Base-by-base conservation (phyloP, 371 early-diverging fungal species). In the Cokeromyces recurvatus region DNA sequence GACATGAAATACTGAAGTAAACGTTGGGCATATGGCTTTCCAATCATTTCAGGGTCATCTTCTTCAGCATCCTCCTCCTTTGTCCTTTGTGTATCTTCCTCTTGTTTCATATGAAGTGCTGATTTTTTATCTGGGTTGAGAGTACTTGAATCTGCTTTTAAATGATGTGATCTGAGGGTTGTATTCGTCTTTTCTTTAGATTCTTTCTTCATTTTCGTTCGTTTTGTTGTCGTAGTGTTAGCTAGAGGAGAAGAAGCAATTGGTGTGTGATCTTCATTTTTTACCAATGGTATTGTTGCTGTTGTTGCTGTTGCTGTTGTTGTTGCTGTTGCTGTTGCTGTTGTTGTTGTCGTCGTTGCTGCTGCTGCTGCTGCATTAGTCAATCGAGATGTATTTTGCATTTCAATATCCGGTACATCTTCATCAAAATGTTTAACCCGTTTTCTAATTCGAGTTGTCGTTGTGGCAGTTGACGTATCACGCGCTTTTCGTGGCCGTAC, bases 1-100 rank as follows among this genome's bases (percentile, higher is more conserved):
- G 89, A 86, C 40, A 89, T 69, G 36, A 81, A 81, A 34, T 74
- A 77, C 0, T 68, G 62, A n/a, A 82, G 68, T 3, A 82, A 50
- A 9, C 57, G 62, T 24, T 74, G 62, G 40, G 63, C 71, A 47
- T 66, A 66, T 1, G 68, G 54, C 16, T 57, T 51, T 23, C 54
- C 56, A 6, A 15, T 22, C 29, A 40, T 22, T 22, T 46, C 53
- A 9, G 51, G 43, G 2, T 63, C 62, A n/a, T 19, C 24, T 6
- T 1, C 6, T 14, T 23, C 15, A 1, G 44, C 43, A 23, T 24
- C 32, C 7, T 16, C 17, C 14, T 35, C 12, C 22, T 38, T 23
- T 17, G 22, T 20, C 29, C 25, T 34, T 31, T n/a, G 12, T 17
- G 25, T 22, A 16, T 52, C 31, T 4, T 49, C 49, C 11, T 29